Evolutionary conservation across 768 basidiomycete species (phyloP).

Genomic region (Tulasnella sp.): DNA sequence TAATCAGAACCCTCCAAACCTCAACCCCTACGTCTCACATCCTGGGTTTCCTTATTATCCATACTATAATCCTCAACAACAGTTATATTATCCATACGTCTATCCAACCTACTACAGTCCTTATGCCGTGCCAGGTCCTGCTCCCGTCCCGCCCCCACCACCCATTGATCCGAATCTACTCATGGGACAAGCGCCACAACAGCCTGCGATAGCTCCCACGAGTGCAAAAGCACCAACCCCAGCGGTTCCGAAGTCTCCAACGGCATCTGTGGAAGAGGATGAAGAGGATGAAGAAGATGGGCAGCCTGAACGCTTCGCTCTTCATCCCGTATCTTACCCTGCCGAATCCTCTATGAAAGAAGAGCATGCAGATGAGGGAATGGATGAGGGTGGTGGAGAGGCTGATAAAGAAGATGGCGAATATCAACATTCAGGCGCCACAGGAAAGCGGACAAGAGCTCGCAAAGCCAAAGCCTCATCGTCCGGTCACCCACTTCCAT

Average conservation of each 20-base stretch:
- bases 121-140: neutral
- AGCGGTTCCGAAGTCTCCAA: neutral
- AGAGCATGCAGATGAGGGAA: neutral
- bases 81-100: conserved; percentile 11
- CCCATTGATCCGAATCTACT: conserved; percentile 11
- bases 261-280: conserved; percentile 4
- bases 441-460: neutral
- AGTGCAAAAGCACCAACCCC: neutral
- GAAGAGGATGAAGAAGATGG: conserved; percentile 11
- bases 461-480: neutral
- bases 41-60: neutral
- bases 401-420: conserved; percentile 1
- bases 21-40: neutral
- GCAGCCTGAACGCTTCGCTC: conserved; percentile 5
- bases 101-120: conserved; percentile 4
- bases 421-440: neutral
- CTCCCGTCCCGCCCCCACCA: conserved; percentile 3
- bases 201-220: neutral
- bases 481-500: neutral
- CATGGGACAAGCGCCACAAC: neutral
- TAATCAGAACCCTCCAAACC: neutral
- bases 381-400: neutral
- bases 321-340: conserved; percentile 11
- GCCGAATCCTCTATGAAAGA: neutral
- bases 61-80: conserved; percentile 8